Evolutionary conservation across 345 rosid genomes (phyloP), one percentile per base, ranked within the genome.

Genomic region (Gossypium herbaceum): DNA sequence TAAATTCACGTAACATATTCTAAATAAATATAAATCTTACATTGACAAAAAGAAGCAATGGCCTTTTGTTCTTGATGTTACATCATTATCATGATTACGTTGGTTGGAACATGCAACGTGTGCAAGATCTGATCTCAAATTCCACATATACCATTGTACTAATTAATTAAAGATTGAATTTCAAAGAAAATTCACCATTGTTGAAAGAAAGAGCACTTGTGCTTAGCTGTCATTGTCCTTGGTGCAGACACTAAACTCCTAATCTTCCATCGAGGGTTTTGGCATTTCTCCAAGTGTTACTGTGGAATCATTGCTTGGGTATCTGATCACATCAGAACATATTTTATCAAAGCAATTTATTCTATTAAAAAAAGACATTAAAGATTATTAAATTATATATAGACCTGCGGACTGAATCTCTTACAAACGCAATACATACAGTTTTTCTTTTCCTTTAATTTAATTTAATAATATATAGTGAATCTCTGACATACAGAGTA

Each of bases 121-220:
- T 15, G 57, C 22, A 68, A 68, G 2, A 24, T 47, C 43, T 68
- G 72, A 68, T 68, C 57, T 68, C 72, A 68, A 15, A 20, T 68
- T 48, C 22, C 19, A 22, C 16, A 2, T 20, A 5, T 34, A 44
- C 7, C 12, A 7, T 65, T 65, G 13, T n/a, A 13, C 52, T 19
- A 43, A 44, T 20, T 2, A 45, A 45, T 1, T 48, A 20, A 20
- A 12, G n/a, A 44, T 45, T 22, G 25, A 65, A 19, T 41, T 43
- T 43, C 13, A n/a, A n/a, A 64, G 22, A n/a, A 10, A 9, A 8
- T 63, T 63, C 15, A 12, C 3, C 13, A 12, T 44, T 3, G 5
- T 45, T 12, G 12, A 66, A 34, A 34, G 41, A 34, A 34, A 66
- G 55, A 22, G 24, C 12, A 12, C 47, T 48, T 7, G 72, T 13